These are phyloP conservation scores for Vachellia pachyceras DNA, from an alignment of 306 rosid genomes.

Conservation along the genomic window DNA sequence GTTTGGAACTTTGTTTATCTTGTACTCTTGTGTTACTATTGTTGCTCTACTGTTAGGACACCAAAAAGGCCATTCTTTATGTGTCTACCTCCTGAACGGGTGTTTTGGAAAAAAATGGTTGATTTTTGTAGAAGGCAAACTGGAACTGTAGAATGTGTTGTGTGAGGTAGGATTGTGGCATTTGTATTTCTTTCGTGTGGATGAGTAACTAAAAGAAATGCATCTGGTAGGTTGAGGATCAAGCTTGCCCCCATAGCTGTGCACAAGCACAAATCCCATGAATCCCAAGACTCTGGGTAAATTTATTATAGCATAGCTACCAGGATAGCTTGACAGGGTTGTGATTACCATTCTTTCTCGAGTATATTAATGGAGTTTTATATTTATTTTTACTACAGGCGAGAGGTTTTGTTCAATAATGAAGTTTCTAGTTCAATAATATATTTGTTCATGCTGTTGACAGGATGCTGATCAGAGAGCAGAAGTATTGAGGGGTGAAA, in stretches of 20 bases:
- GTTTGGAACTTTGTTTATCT: neutral
- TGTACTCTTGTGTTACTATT: neutral
- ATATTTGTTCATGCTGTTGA: conserved; percentile 35
- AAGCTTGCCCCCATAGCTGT: neutral
- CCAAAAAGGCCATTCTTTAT: neutral
- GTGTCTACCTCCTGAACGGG: neutral
- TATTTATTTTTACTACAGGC: conserved; percentile 9
- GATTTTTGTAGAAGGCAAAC: neutral
- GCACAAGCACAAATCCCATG: neutral
- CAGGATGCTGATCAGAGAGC: conserved; percentile 77
- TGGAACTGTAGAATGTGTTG: neutral
- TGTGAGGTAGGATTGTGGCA: neutral
- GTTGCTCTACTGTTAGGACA: neutral
- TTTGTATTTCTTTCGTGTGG: neutral
- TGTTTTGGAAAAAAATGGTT: neutral
- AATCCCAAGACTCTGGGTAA: neutral
- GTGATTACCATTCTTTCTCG: neutral
- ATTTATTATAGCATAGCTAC: neutral
- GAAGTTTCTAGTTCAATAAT: conserved; percentile 31
- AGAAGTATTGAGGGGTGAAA: conserved; percentile 63
- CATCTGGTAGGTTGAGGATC: neutral
- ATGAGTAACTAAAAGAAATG: neutral
- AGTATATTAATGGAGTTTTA: conserved; percentile 11
- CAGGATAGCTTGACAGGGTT: neutral
- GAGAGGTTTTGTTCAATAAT: conserved; percentile 18